Conservation (phyloP, 2,329 filamentous ascomycete species). For the Fusarium lateritium region DNA sequence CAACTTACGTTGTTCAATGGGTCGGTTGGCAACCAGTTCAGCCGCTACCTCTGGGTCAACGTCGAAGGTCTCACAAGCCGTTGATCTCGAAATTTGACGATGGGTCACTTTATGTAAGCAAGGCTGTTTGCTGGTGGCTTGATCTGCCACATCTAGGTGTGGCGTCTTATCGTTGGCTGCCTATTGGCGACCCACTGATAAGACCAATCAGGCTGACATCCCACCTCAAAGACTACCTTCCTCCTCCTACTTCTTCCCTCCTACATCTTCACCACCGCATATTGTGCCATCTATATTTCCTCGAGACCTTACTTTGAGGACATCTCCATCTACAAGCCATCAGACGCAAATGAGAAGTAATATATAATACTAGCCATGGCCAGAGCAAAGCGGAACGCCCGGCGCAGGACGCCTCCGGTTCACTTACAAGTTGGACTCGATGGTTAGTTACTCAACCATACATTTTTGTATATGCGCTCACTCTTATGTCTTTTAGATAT, state of each 20-base stretch:
- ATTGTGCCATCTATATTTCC: constrained; percentile 15
- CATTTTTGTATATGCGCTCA: constrained; percentile 1
- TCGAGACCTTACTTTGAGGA: not conserved
- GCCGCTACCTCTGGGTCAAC: constrained; percentile 40
- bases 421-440: constrained; percentile 42
- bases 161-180: constrained; percentile 23
- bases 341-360: not conserved
- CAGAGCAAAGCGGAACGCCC: constrained; percentile 15
- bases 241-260: constrained; percentile 34
- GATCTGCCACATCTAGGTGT: constrained; percentile 4
- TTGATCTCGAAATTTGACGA: constrained; percentile 52
- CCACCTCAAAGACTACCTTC: constrained; percentile 32
- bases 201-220: constrained; percentile 44
- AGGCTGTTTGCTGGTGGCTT: constrained; percentile 45
- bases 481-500: constrained; percentile 36
- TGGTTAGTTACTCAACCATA: constrained; percentile 42
- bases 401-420: not conserved
- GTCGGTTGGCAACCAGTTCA: constrained; percentile 39
- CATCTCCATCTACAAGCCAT: not conserved
- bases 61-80: constrained; percentile 37
- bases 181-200: constrained; percentile 39
- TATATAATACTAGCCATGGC: constrained; percentile 27
- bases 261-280: constrained; percentile 24
- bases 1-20: constrained; percentile 43
- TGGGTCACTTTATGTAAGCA: constrained; percentile 53